These are phyloP conservation scores for Cystobasidium pallidum DNA, from an alignment of 1,284 basidiomycete species.

Conservation along the genomic window DNA sequence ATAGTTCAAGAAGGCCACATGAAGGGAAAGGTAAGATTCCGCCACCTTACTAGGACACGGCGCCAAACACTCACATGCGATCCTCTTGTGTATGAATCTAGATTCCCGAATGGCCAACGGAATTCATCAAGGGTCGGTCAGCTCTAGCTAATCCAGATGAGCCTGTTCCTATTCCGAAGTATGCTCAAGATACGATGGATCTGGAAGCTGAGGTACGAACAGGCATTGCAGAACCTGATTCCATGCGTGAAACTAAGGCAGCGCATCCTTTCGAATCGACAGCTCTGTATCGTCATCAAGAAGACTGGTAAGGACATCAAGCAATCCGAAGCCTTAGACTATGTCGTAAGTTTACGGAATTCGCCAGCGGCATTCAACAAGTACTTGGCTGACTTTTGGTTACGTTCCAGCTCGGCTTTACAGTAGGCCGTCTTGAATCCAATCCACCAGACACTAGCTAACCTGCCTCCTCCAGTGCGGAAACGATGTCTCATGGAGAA, in stretches of 20 bases:
- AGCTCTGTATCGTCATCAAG: conserved; percentile 56
- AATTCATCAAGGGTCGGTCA: conserved; percentile 44
- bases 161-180: conserved; percentile 34
- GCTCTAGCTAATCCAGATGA: conserved; percentile 43
- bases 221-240: too few species aligned
- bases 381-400: conserved; percentile 6
- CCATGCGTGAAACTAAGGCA: too few species aligned
- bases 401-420: conserved; percentile 16
- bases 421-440: conserved; percentile 48
- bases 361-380: conserved; percentile 50
- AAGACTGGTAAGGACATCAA: conserved; percentile 54
- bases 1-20: conserved; percentile 41
- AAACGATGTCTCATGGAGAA: conserved; percentile 43
- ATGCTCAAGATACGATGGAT: conserved; percentile 41
- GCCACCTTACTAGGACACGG: background rate
- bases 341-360: conserved; percentile 54
- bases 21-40: conserved; percentile 27
- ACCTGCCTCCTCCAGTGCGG: conserved; percentile 21
- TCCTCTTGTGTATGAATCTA: background rate
- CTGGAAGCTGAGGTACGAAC: conserved; percentile 37
- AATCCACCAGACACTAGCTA: background rate
- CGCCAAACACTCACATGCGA: background rate
- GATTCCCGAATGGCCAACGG: conserved; percentile 41
- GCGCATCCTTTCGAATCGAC: background rate
- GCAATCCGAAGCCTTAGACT: conserved; percentile 55